phyloP scores from a whole-genome alignment of 495 filamentous ascomycete genomes.

The Penicillium ucsense region DNA sequence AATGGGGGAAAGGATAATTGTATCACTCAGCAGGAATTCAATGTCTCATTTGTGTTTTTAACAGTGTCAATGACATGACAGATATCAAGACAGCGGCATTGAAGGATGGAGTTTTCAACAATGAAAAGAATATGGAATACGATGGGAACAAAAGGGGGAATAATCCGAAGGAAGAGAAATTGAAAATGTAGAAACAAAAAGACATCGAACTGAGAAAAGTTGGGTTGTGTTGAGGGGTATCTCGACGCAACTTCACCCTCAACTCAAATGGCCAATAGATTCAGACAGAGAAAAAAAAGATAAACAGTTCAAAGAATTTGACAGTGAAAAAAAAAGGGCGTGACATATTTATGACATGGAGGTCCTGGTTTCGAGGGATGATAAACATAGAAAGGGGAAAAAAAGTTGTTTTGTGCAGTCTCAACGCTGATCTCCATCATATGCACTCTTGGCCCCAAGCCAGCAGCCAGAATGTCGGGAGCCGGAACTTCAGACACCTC shows the following conservation, averaged over 20 bases:
- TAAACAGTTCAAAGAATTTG: slow-evolving; percentile 19
- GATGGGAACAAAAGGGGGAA: slow-evolving; percentile 23
- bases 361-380: slow-evolving; percentile 9
- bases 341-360: slow-evolving; percentile 10
- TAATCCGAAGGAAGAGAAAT: slow-evolving; percentile 18
- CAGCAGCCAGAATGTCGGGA: too few relatives aligned
- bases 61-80: slow-evolving; percentile 13
- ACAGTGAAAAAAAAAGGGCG: slow-evolving; percentile 19
- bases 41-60: slow-evolving; percentile 17
- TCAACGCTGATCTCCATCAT: background rate
- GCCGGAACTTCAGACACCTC: too few relatives aligned
- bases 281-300: slow-evolving; percentile 6
- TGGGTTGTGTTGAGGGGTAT: too few relatives aligned
- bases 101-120: background rate
- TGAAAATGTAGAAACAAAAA: background rate
- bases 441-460: too few relatives aligned
- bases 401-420: slow-evolving; percentile 17
- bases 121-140: slow-evolving; percentile 4
- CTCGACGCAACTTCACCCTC: too few relatives aligned
- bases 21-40: background rate
- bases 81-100: slow-evolving; percentile 1
- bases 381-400: slow-evolving; percentile 18
- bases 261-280: too few relatives aligned
- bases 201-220: too few relatives aligned
- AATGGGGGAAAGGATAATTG: too few relatives aligned